These are phyloP conservation scores for Solanum aculeatissimum DNA, from an alignment of 305 asterid genomes.

Conservation along the genomic window DNA sequence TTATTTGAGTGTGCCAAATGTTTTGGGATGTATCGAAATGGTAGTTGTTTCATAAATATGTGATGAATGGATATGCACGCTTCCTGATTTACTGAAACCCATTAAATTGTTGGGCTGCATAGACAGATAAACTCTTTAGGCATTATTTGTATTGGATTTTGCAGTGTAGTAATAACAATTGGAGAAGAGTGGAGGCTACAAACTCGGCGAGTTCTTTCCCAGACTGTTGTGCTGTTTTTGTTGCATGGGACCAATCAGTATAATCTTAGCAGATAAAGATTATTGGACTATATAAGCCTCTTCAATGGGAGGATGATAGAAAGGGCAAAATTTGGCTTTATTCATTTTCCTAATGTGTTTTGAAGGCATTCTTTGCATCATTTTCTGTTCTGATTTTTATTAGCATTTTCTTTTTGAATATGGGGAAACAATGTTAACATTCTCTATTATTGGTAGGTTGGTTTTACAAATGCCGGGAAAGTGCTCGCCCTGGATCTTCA, in stretches of 20 bases:
- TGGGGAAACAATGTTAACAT: not conserved
- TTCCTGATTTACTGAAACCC: not conserved
- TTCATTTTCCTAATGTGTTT: not conserved
- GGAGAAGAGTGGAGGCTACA: not conserved
- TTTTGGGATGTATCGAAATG: not conserved
- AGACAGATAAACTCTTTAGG: not conserved
- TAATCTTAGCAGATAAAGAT: not conserved
- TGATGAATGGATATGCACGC: not conserved
- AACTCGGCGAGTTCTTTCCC: not conserved
- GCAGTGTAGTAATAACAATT: not conserved
- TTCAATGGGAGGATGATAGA: not conserved
- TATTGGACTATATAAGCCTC: not conserved
- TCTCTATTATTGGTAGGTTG: constrained; percentile 43
- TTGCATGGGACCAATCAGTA: not conserved
- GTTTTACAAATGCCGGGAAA: constrained; percentile 73
- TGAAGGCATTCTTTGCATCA: not conserved
- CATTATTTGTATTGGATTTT: not conserved
- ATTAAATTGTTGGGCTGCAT: not conserved
- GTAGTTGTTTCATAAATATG: not conserved
- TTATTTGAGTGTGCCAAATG: not conserved
- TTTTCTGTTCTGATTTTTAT: not conserved
- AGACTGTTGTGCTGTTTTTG: not conserved
- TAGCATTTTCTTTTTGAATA: not conserved
- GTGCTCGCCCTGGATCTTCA: constrained; percentile 86
- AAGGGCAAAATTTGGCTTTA: not conserved